These are phyloP conservation scores for Turnera subulata DNA, from an alignment of 345 rosid species.

Conservation along the genomic window DNA sequence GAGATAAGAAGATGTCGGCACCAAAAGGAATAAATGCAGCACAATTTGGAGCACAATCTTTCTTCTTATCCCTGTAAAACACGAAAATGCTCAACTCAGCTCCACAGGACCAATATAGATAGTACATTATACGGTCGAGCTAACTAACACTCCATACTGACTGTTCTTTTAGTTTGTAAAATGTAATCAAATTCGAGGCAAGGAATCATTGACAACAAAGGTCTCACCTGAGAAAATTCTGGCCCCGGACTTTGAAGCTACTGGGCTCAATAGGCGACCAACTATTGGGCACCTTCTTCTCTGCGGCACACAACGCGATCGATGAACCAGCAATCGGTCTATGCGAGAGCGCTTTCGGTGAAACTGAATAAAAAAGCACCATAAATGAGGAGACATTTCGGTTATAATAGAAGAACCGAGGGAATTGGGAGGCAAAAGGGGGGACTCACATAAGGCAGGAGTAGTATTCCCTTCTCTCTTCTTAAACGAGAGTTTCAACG, in stretches of 20 bases:
- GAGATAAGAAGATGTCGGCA: constrained; percentile 74
- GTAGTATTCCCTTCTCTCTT: constrained; percentile 74
- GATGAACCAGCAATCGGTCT: constrained; percentile 72
- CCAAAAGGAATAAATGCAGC: constrained; percentile 93
- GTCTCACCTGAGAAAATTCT: constrained; percentile 52
- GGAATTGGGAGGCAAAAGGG: too few relatives aligned
- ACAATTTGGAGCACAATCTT: constrained; percentile 63
- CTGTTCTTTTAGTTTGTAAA: too few relatives aligned
- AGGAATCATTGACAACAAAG: background rate
- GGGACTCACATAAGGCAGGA: constrained; percentile 52
- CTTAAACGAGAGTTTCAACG: constrained; percentile 62
- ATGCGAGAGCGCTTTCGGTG: constrained; percentile 55
- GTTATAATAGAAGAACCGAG: too few relatives aligned
- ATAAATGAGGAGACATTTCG: too few relatives aligned
- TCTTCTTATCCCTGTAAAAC: constrained; percentile 79
- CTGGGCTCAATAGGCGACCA: constrained; percentile 64
- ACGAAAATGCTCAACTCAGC: background rate
- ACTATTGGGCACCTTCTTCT: constrained; percentile 59
- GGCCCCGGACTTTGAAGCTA: constrained; percentile 59
- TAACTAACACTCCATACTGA: too few relatives aligned
- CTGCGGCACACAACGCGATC: constrained; percentile 50
- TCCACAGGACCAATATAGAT: too few relatives aligned
- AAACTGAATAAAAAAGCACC: constrained; percentile 41
- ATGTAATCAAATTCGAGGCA: too few relatives aligned
- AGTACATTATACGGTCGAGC: too few relatives aligned